Percentiles rank a stretch among this genome's conserved stretches.
Evolutionary conservation across 2,329 filamentous ascomycete species (phyloP).

Genomic region (Fusarium annulatum): DNA sequence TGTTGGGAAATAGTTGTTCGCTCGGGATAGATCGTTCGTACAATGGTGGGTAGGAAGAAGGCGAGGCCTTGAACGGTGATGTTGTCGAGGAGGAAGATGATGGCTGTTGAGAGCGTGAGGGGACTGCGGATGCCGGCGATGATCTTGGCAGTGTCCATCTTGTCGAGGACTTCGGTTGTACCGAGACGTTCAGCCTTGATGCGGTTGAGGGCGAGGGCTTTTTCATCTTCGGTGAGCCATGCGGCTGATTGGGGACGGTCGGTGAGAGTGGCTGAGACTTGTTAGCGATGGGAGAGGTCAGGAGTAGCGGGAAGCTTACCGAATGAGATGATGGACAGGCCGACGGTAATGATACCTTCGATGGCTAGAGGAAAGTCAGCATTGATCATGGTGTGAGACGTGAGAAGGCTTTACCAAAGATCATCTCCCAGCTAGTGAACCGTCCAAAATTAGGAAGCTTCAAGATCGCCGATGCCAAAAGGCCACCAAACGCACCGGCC

Average conservation of each 20-base stretch:
- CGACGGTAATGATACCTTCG: constrained; percentile 71
- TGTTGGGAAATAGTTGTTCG: constrained; percentile 69
- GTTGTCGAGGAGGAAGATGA: constrained; percentile 73
- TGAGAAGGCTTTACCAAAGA: constrained; percentile 57
- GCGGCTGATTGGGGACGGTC: constrained; percentile 72
- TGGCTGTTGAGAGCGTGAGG: constrained; percentile 59
- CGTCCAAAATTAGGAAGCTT: constrained; percentile 66
- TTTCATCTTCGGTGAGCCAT: constrained; percentile 74
- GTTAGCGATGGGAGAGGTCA: neutral
- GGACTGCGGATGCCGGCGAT: constrained; percentile 72
- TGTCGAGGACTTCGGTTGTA: constrained; percentile 66
- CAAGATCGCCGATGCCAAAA: constrained; percentile 71
- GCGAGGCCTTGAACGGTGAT: constrained; percentile 78
- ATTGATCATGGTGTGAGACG: accelerated
- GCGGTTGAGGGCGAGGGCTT: constrained; percentile 69
- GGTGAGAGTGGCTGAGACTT: constrained; percentile 64
- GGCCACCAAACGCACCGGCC: constrained; percentile 74
- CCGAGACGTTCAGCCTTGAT: constrained; percentile 68
- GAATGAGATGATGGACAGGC: constrained; percentile 60
- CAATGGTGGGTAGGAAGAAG: constrained; percentile 79
- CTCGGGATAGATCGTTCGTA: constrained; percentile 73
- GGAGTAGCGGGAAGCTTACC: neutral
- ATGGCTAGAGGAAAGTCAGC: constrained; percentile 53
- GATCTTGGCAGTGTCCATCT: constrained; percentile 69
- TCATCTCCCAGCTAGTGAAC: constrained; percentile 73